Evolutionary conservation across 306 rosid species (phyloP).

Genomic region (Parietaria judaica): DNA sequence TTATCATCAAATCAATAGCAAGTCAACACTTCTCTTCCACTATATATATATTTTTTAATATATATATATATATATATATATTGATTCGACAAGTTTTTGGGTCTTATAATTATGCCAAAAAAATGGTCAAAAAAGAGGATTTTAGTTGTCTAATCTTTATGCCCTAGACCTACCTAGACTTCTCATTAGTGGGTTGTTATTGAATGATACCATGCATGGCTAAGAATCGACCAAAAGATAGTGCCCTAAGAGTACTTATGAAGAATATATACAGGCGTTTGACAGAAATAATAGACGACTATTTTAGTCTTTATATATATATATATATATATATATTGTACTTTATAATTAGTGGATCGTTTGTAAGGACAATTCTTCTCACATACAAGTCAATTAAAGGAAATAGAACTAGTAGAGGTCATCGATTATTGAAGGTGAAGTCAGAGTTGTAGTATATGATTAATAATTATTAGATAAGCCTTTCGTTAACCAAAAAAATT

Average conservation of each 20-base stretch:
- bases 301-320: background rate
- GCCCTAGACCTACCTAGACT: background rate
- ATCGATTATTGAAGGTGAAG: no score
- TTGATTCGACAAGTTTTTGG: background rate
- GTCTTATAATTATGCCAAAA: background rate
- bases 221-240: background rate
- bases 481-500: no score
- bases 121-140: conserved; percentile 7
- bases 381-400: no score
- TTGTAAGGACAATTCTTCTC: no score
- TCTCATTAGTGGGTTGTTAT: background rate
- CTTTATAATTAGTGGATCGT: no score
- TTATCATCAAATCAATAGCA: background rate
- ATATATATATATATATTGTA: background rate
- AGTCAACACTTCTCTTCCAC: conserved; percentile 7
- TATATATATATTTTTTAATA: background rate
- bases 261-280: background rate
- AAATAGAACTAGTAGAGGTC: no score
- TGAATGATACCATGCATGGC: background rate
- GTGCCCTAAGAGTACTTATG: background rate
- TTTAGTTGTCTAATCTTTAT: background rate
- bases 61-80: background rate
- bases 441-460: no score
- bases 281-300: background rate
- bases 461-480: no score